phyloP scores from a whole-genome alignment of 495 filamentous ascomycete species.

The Parathielavia hyrcaniae region DNA sequence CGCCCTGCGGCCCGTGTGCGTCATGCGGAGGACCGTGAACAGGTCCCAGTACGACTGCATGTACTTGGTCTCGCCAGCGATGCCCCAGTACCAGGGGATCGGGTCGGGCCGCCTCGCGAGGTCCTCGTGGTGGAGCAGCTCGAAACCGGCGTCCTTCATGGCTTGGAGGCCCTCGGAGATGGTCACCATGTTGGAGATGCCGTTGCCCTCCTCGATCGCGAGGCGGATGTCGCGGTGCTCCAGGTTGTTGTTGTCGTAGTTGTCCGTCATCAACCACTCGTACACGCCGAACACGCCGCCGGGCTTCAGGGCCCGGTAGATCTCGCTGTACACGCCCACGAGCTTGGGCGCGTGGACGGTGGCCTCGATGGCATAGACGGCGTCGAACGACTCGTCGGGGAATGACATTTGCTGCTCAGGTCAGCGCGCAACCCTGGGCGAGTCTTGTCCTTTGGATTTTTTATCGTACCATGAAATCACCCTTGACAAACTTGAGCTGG shows the following conservation, averaged over 20 bases:
- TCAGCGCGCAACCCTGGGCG: slow-evolving; percentile 7
- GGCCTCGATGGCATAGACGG: slow-evolving; percentile 96
- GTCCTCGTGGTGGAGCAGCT: slow-evolving; percentile 81
- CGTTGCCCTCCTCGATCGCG: slow-evolving; percentile 92
- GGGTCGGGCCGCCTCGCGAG: slow-evolving; percentile 72
- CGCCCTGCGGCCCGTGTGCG: slow-evolving; percentile 66
- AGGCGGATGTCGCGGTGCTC: slow-evolving; percentile 87
- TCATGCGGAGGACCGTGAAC: slow-evolving; percentile 84
- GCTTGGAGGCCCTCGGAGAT: slow-evolving; percentile 76
- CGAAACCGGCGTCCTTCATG: slow-evolving; percentile 85
- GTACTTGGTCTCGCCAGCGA: slow-evolving; percentile 73
- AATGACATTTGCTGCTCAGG: slow-evolving; percentile 84
- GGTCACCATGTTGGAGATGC: slow-evolving; percentile 97
- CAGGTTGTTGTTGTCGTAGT: slow-evolving; percentile 83
- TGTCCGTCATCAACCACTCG: slow-evolving; percentile 98
- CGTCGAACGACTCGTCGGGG: slow-evolving; percentile 84
- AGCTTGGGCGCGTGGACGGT: slow-evolving; percentile 92
- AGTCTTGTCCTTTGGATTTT: background rate
- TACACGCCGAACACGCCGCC: slow-evolving; percentile 96
- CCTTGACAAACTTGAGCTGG: slow-evolving; percentile 86
- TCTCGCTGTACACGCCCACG: slow-evolving; percentile 91
- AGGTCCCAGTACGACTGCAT: slow-evolving; percentile 75
- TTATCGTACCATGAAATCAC: slow-evolving; percentile 81
- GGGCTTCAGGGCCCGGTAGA: slow-evolving; percentile 92
- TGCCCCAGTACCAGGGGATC: slow-evolving; percentile 92